phyloP scores from a whole-genome alignment of 768 basidiomycete genomes.

The Rhizopogon vinicolor region DNA sequence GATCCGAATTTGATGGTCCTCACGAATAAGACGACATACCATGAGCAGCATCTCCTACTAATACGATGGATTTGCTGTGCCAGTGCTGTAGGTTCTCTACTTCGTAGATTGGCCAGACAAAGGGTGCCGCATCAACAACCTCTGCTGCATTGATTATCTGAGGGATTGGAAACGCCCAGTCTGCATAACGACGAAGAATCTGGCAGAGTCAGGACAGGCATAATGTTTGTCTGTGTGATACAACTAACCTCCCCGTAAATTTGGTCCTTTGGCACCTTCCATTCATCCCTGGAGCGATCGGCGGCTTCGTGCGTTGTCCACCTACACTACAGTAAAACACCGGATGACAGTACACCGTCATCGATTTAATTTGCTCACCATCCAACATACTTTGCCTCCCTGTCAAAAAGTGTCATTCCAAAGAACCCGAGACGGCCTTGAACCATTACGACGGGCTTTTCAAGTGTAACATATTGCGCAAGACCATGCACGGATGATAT shows the following conservation, averaged over 20 bases:
- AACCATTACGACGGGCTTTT: constrained; percentile 24
- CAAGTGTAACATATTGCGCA: constrained; percentile 10
- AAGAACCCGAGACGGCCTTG: constrained; percentile 22
- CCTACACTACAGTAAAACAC: constrained; percentile 9
- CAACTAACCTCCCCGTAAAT: constrained; percentile 13
- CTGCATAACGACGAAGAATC: constrained; percentile 21
- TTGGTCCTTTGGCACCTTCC: constrained; percentile 20
- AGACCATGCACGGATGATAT: constrained; percentile 18
- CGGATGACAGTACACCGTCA: not conserved
- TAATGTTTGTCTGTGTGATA: not conserved
- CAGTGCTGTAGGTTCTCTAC: constrained; percentile 18
- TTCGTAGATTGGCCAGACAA: constrained; percentile 25
- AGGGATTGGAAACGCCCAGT: constrained; percentile 24
- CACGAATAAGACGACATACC: constrained; percentile 10
- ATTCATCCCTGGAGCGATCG: constrained; percentile 22
- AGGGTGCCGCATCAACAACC: constrained; percentile 9
- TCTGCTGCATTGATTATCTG: constrained; percentile 19
- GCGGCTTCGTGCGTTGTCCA: constrained; percentile 25
- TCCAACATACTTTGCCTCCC: constrained; percentile 15
- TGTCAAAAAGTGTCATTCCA: constrained; percentile 24
- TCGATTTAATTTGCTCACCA: constrained; percentile 12
- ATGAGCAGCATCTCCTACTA: constrained; percentile 29
- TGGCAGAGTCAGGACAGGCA: constrained; percentile 2
- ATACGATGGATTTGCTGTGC: constrained; percentile 20
- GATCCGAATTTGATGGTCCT: not conserved